Conservation (phyloP, 106 monocot genomes). For the Gastrodia elata region DNA sequence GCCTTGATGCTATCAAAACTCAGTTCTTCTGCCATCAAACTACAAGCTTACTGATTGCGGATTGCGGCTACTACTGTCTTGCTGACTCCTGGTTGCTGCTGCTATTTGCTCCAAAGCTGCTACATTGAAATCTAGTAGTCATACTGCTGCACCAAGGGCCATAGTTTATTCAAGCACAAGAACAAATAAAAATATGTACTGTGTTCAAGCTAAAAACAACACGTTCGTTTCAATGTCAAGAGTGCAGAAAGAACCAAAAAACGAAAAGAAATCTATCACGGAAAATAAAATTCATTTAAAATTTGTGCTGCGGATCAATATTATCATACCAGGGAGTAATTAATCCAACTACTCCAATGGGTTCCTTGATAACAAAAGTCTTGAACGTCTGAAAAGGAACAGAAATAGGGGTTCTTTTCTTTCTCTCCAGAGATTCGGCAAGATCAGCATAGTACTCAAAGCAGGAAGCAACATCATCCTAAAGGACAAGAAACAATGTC, state of each 20-base stretch:
- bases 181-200: not conserved
- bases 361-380: constrained; percentile 60
- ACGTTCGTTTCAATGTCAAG: not conserved
- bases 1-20: not conserved
- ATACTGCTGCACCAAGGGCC: not conserved
- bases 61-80: not conserved
- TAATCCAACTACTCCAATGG: constrained; percentile 91
- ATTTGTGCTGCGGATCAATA: not conserved
- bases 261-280: not conserved
- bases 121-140: not conserved
- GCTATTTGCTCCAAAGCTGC: not conserved
- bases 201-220: not conserved
- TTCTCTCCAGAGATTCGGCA: constrained; percentile 76
- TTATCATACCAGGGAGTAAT: constrained; percentile 87
- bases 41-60: not conserved
- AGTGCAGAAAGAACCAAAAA: not conserved
- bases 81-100: no score
- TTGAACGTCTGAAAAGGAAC: constrained; percentile 95
- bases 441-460: constrained; percentile 98
- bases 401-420: constrained; percentile 66
- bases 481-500: constrained; percentile 6
- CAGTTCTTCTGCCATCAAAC: not conserved
- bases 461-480: constrained; percentile 99
- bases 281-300: not conserved
- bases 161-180: not conserved